These are phyloP conservation scores for Rubroboletus satanas DNA, from an alignment of 768 basidiomycete species.

Conservation along the genomic window DNA sequence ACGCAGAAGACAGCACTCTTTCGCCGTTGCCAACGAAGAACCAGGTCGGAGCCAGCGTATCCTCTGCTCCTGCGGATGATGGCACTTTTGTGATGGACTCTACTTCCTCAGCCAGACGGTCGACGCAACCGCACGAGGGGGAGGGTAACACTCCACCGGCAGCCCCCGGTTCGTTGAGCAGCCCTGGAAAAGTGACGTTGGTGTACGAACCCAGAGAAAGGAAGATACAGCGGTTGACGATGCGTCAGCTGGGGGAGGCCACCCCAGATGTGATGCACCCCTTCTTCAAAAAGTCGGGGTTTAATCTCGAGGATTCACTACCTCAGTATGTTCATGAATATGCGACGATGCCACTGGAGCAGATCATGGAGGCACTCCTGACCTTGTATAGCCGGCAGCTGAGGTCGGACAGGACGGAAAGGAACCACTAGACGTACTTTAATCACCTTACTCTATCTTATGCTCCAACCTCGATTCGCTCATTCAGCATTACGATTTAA, in stretches of 20 bases:
- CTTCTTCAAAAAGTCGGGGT: slow-evolving; percentile 80
- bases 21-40: background rate
- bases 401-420: slow-evolving; percentile 27
- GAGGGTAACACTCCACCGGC: background rate
- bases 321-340: slow-evolving; percentile 87
- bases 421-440: slow-evolving; percentile 6
- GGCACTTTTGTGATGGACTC: background rate
- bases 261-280: slow-evolving; percentile 86
- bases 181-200: slow-evolving; percentile 27
- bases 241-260: slow-evolving; percentile 86
- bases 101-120: slow-evolving; percentile 6
- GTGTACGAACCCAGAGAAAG: slow-evolving; percentile 56
- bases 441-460: background rate
- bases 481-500: background rate
- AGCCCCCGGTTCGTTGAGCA: background rate
- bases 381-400: slow-evolving; percentile 77
- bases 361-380: slow-evolving; percentile 77
- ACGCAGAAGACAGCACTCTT: slow-evolving; percentile 4
- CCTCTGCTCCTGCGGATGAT: slow-evolving; percentile 8
- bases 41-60: slow-evolving; percentile 1
- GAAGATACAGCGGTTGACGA: slow-evolving; percentile 73
- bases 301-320: slow-evolving; percentile 79
- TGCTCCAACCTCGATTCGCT: background rate
- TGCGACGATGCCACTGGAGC: slow-evolving; percentile 76
- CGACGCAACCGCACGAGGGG: slow-evolving; percentile 18